Conservation (phyloP, 208 protist genomes). For the Leishmania aethiopica region DNA sequence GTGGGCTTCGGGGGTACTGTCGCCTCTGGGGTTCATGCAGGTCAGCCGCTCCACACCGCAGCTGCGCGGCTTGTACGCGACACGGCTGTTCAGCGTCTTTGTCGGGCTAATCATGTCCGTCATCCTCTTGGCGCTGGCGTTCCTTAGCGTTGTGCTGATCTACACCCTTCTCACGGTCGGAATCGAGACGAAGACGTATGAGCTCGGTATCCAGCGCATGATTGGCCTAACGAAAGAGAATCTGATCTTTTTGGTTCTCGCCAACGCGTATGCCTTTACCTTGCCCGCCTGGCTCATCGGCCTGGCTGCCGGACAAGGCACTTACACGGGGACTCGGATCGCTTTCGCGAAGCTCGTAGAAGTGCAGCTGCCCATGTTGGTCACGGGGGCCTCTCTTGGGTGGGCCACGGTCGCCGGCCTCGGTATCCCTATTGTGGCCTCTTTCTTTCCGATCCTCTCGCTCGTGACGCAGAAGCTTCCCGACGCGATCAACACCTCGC, state of each 20-base stretch:
- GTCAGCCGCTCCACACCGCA: slow-evolving; percentile 48
- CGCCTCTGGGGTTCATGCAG: slow-evolving; percentile 73
- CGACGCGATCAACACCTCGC: slow-evolving; percentile 86
- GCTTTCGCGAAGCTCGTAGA: slow-evolving; percentile 48
- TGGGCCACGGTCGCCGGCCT: slow-evolving; percentile 84
- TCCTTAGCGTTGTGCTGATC: slow-evolving; percentile 92
- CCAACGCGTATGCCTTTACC: slow-evolving; percentile 72
- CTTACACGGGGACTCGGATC: slow-evolving; percentile 42
- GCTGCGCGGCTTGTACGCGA: slow-evolving; percentile 46
- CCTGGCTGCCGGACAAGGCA: slow-evolving; percentile 59
- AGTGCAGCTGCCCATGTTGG: slow-evolving; percentile 37
- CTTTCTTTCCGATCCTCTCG: slow-evolving; percentile 89
- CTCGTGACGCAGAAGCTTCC: slow-evolving; percentile 82
- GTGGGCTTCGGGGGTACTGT: slow-evolving; percentile 54
- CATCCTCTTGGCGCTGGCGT: slow-evolving; percentile 82
- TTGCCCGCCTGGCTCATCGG: slow-evolving; percentile 85
- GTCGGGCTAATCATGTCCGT: slow-evolving; percentile 92
- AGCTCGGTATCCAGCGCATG: slow-evolving; percentile 95
- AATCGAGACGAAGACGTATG: slow-evolving; percentile 94
- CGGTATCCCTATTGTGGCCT: slow-evolving; percentile 79
- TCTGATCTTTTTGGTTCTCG: slow-evolving; percentile 58
- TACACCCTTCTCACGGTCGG: slow-evolving; percentile 94
- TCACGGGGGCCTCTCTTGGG: slow-evolving; percentile 48
- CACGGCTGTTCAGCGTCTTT: slow-evolving; percentile 85
- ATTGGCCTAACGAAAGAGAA: slow-evolving; percentile 74